A percentile compares a stretch with the other conserved stretches of the same genome.
Evolutionary conservation across 768 basidiomycete species (phyloP).

Genomic region (Pleurotus tuber-regium): DNA sequence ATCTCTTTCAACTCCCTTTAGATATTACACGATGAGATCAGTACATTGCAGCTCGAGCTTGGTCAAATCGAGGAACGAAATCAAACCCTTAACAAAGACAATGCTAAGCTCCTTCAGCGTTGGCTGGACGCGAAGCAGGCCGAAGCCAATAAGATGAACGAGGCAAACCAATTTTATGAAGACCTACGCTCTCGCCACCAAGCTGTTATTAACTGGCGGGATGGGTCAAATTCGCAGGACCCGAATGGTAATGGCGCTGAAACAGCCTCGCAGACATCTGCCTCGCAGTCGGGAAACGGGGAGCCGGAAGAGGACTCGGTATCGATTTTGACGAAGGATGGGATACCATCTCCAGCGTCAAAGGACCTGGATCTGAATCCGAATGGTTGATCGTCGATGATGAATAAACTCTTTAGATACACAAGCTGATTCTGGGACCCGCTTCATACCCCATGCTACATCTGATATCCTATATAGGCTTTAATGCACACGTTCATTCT

Average conservation of each 20-base stretch:
- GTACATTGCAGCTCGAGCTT: slow-evolving; percentile 87
- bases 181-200: slow-evolving; percentile 77
- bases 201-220: slow-evolving; percentile 57
- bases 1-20: slow-evolving; percentile 32
- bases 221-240: slow-evolving; percentile 30
- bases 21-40: slow-evolving; percentile 95
- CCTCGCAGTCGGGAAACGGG: slow-evolving; percentile 69
- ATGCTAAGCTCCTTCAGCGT: slow-evolving; percentile 90
- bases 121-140: slow-evolving; percentile 96
- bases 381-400: slow-evolving; percentile 84
- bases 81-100: slow-evolving; percentile 83
- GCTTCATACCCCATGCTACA: slow-evolving; percentile 31
- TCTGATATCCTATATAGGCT: slow-evolving; percentile 12
- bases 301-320: slow-evolving; percentile 46
- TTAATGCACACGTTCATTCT: not conserved
- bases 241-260: slow-evolving; percentile 25
- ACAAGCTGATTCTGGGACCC: no score
- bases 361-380: slow-evolving; percentile 79
- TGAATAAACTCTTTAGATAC: no score
- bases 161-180: slow-evolving; percentile 87
- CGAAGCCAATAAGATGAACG: slow-evolving; percentile 95
- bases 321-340: slow-evolving; percentile 61
- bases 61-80: slow-evolving; percentile 88
- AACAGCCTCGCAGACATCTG: slow-evolving; percentile 28
- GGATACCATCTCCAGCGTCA: slow-evolving; percentile 66